A percentile compares a stretch with the other conserved stretches of the same genome.
Conservation (phyloP, 116 monocot species). For the Posidonia oceanica region DNA sequence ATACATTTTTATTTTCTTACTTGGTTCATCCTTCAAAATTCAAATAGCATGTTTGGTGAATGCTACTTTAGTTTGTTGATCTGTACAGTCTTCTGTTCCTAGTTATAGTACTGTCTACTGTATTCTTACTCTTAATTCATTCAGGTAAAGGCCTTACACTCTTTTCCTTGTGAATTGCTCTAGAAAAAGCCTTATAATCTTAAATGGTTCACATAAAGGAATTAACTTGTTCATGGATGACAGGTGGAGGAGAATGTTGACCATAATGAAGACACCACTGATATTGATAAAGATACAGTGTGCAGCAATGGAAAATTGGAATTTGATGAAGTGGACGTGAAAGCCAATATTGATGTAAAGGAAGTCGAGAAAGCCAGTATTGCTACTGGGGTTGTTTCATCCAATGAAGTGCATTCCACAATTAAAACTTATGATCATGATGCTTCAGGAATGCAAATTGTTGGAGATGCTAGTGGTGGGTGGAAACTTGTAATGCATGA, state of each 20-base stretch:
- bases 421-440: constrained; percentile 14
- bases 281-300: constrained; percentile 11
- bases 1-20: not conserved
- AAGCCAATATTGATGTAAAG: constrained; percentile 7
- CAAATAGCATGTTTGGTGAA: not conserved
- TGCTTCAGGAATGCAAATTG: constrained; percentile 27
- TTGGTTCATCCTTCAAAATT: not conserved
- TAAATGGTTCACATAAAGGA: too few relatives aligned
- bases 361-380: constrained; percentile 13
- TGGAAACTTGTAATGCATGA: constrained; percentile 87
- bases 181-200: too few relatives aligned
- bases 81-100: not conserved
- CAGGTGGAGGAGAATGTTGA: constrained; percentile 25
- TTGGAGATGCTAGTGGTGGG: constrained; percentile 36
- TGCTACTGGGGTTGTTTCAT: constrained; percentile 10
- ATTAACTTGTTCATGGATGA: not conserved
- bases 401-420: constrained; percentile 6
- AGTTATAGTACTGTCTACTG: not conserved
- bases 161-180: too few relatives aligned
- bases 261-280: constrained; percentile 3
- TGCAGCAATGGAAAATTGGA: constrained; percentile 14
- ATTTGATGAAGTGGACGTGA: constrained; percentile 12
- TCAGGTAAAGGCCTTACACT: not conserved
- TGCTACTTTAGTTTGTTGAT: not conserved
- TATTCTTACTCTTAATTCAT: not conserved